Conservation (phyloP, 306 rosid species). For the Castanospermum australe region DNA sequence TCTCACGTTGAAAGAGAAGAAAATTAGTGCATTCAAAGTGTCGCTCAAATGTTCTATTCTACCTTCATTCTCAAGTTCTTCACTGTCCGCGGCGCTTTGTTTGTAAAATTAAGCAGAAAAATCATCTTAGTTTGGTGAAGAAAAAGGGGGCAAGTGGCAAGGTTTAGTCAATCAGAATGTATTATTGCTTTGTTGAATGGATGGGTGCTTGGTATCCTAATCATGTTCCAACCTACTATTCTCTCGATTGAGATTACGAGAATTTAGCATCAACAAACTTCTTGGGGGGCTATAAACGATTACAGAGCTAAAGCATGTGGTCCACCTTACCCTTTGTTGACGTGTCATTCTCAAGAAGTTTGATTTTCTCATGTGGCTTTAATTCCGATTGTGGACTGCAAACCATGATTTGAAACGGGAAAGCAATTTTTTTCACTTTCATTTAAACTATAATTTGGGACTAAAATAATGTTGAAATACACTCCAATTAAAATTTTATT, state of each 20-base stretch:
- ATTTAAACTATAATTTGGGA: too few relatives aligned
- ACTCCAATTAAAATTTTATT: too few relatives aligned
- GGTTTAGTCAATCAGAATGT: slow-evolving; percentile 26
- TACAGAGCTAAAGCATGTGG: slow-evolving; percentile 11
- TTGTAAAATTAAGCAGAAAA: slow-evolving; percentile 7
- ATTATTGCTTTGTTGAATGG: slow-evolving; percentile 25
- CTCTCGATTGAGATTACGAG: background rate
- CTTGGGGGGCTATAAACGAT: background rate
- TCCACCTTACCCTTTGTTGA: slow-evolving; percentile 48
- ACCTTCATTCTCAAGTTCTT: background rate
- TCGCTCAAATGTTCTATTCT: background rate
- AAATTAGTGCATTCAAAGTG: background rate
- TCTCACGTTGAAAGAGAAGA: background rate
- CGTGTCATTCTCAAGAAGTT: slow-evolving; percentile 44
- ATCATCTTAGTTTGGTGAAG: slow-evolving; percentile 42
- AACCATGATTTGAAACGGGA: too few relatives aligned
- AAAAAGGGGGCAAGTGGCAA: slow-evolving; percentile 39
- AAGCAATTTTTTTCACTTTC: too few relatives aligned
- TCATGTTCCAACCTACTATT: slow-evolving; percentile 27
- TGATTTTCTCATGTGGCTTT: slow-evolving; percentile 24
- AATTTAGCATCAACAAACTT: background rate
- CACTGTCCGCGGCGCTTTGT: background rate
- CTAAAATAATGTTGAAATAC: too few relatives aligned
- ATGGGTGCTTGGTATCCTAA: slow-evolving; percentile 17
- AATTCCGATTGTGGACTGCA: slow-evolving; percentile 17